Conservation (phyloP, 2,329 filamentous ascomycete species). For the Penicillium expansum region DNA sequence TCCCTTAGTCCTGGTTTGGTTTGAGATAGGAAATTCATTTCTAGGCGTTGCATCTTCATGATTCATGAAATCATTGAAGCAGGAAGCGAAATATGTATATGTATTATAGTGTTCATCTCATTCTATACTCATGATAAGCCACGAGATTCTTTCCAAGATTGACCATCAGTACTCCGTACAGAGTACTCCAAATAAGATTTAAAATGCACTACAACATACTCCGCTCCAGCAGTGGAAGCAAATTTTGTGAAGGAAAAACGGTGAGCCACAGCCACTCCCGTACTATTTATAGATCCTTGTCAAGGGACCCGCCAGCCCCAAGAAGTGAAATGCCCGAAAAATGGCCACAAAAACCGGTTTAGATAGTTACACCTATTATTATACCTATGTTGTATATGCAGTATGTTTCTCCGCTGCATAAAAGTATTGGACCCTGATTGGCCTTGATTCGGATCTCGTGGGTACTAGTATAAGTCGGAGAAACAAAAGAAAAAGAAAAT, state of each 20-base stretch:
- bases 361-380: too few species aligned
- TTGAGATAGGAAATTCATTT: neutral
- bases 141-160: neutral
- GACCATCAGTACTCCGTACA: neutral
- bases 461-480: neutral
- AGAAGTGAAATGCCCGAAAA: neutral
- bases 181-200: too few species aligned
- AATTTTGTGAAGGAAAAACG: too few species aligned
- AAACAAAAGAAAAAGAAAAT: conserved; percentile 3
- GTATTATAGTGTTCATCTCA: neutral
- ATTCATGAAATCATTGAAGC: neutral
- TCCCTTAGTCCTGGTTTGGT: conserved; percentile 4
- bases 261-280: neutral
- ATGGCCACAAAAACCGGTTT: neutral
- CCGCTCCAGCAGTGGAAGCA: neutral
- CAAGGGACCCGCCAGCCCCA: neutral
- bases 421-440: conserved; percentile 1
- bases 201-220: too few species aligned
- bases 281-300: neutral
- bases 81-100: conserved; percentile 6
- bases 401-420: neutral
- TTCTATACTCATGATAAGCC: neutral
- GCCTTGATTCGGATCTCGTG: conserved; percentile 6
- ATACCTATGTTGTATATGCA: too few species aligned
- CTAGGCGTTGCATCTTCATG: conserved; percentile 6